phyloP scores from a whole-genome alignment of 2,329 filamentous ascomycete species.

The Ophiosphaerella korrae region DNA sequence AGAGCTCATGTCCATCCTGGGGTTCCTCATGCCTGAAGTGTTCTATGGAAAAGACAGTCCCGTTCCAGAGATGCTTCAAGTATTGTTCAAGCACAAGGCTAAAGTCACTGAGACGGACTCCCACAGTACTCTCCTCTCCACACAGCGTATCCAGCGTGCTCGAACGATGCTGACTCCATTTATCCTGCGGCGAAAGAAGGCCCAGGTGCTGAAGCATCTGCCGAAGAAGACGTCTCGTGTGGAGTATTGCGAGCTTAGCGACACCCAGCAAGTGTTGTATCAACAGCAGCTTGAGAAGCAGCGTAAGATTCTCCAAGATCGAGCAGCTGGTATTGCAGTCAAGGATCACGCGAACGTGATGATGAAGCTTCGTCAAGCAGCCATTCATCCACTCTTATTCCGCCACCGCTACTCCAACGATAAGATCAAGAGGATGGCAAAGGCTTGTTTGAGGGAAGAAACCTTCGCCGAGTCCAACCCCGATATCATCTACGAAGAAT shows the following conservation, averaged over 20 bases:
- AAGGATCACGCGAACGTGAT: constrained; percentile 63
- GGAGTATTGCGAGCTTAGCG: constrained; percentile 79
- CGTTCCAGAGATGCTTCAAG: constrained; percentile 74
- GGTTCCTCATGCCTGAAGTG: constrained; percentile 88
- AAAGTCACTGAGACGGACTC: constrained; percentile 73
- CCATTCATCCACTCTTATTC: constrained; percentile 89
- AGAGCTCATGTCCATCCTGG: constrained; percentile 86
- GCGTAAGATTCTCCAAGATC: constrained; percentile 64
- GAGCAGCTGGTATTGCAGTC: constrained; percentile 61
- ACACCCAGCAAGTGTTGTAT: constrained; percentile 75
- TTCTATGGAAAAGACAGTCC: constrained; percentile 69
- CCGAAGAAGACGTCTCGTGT: constrained; percentile 79
- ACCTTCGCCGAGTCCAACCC: constrained; percentile 57
- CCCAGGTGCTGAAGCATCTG: constrained; percentile 82
- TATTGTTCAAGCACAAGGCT: constrained; percentile 90
- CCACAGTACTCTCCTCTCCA: constrained; percentile 82
- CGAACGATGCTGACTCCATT: constrained; percentile 94
- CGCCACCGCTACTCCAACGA: constrained; percentile 78
- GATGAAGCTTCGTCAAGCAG: constrained; percentile 90
- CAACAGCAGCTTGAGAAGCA: constrained; percentile 68
- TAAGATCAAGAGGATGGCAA: constrained; percentile 76
- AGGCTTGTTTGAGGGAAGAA: constrained; percentile 74
- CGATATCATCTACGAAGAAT: constrained; percentile 60
- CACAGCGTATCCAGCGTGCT: constrained; percentile 83
- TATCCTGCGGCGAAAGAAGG: constrained; percentile 90